Conservation (phyloP, 805 yeast genomes). For the Ogataea zsoltii region DNA sequence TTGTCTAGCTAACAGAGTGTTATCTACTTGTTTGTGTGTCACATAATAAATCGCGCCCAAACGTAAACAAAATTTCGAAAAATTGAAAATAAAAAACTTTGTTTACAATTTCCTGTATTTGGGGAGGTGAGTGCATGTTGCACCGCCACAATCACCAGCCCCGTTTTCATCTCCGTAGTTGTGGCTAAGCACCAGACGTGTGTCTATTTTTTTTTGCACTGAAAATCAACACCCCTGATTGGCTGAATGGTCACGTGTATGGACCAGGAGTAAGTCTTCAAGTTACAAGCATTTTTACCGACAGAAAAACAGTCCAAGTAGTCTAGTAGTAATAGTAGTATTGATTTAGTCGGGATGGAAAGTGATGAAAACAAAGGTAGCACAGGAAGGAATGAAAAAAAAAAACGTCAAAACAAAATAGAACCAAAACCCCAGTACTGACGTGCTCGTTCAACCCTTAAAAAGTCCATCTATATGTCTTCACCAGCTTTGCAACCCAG, state of each 20-base stretch:
- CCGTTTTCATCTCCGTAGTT: too few species aligned
- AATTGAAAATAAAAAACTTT: background rate
- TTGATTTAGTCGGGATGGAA: background rate
- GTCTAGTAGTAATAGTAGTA: constrained; percentile 10
- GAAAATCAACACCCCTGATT: constrained; percentile 4
- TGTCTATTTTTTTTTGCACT: too few species aligned
- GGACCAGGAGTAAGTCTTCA: too few species aligned
- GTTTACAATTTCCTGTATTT: constrained; percentile 6
- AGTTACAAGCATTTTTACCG: constrained; percentile 9
- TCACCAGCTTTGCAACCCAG: background rate
- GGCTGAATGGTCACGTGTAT: constrained; percentile 7
- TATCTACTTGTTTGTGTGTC: background rate
- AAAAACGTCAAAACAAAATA: background rate
- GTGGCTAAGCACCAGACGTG: too few species aligned
- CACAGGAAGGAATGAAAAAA: constrained; percentile 1
- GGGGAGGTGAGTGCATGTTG: background rate
- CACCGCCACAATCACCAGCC: background rate
- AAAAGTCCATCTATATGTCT: background rate
- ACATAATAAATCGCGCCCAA: constrained; percentile 5
- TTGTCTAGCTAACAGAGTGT: background rate
- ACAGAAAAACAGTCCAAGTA: constrained; percentile 7
- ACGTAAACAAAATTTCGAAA: constrained; percentile 7
- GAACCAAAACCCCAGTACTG: background rate
- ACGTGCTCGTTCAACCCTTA: background rate
- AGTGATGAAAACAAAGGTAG: background rate